These are phyloP conservation scores for Petunia secreta DNA, from an alignment of 257 asterid genomes.

Conservation along the genomic window DNA sequence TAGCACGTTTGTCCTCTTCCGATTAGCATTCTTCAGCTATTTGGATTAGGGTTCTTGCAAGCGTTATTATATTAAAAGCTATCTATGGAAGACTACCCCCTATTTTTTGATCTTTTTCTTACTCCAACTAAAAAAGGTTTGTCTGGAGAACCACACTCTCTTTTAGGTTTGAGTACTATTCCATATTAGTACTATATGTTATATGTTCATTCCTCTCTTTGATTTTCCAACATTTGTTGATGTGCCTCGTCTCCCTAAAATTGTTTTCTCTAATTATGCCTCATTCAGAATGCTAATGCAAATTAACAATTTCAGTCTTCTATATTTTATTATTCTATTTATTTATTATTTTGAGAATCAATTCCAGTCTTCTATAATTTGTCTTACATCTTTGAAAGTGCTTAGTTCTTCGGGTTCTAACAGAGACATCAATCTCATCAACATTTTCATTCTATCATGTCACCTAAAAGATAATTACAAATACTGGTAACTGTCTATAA, in stretches of 20 bases:
- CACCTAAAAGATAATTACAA: not conserved
- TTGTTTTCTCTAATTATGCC: not conserved
- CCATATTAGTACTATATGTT: not conserved
- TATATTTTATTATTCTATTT: not conserved
- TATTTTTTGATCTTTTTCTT: not conserved
- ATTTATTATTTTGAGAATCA: no score
- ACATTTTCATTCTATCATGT: not conserved
- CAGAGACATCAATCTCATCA: not conserved
- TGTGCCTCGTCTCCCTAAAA: not conserved
- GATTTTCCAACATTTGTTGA: not conserved
- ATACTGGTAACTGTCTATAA: not conserved
- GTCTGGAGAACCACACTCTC: not conserved
- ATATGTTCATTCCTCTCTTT: not conserved
- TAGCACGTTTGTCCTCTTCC: no score
- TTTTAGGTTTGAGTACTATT: not conserved
- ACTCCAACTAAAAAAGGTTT: not conserved
- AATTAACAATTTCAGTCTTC: not conserved
- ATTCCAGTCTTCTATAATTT: not conserved
- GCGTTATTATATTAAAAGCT: not conserved
- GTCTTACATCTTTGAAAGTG: not conserved
- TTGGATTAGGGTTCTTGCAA: constrained; percentile 10
- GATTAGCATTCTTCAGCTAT: not conserved
- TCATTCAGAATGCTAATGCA: not conserved
- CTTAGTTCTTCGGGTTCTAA: no score
- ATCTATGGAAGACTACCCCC: not conserved